phyloP scores from a whole-genome alignment of 192 early-diverging fungal species.

The Phycomyces blakesleeanus region DNA sequence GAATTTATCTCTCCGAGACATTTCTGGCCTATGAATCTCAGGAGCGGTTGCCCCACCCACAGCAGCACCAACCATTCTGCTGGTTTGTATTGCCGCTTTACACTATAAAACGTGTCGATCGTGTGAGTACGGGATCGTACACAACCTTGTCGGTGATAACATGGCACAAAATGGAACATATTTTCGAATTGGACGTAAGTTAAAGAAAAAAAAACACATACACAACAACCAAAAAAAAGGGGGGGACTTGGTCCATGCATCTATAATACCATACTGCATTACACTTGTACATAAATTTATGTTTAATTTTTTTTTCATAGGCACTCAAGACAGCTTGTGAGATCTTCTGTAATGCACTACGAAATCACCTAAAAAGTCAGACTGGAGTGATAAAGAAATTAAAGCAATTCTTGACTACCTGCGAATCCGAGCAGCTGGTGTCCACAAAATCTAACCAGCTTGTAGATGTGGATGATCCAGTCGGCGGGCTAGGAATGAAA shows the following conservation, averaged over 20 bases:
- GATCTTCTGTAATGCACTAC: slow-evolving; percentile 76
- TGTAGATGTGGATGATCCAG: slow-evolving; percentile 4
- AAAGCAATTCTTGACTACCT: slow-evolving; percentile 74
- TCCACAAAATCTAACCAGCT: slow-evolving; percentile 40
- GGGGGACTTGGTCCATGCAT: background rate
- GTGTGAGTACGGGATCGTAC: slow-evolving; percentile 61
- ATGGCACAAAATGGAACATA: slow-evolving; percentile 88
- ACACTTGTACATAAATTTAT: background rate
- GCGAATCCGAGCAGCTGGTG: slow-evolving; percentile 77
- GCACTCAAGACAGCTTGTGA: slow-evolving; percentile 64
- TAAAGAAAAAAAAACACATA: no score
- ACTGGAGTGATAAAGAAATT: slow-evolving; percentile 74
- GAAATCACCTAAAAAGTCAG: slow-evolving; percentile 66
- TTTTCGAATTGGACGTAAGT: slow-evolving; percentile 64
- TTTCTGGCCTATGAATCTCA: slow-evolving; percentile 81
- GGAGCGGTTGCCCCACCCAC: slow-evolving; percentile 49
- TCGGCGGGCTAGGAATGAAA: slow-evolving; percentile 64
- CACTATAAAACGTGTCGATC: slow-evolving; percentile 89
- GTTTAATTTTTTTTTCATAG: slow-evolving; percentile 20
- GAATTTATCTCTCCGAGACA: slow-evolving; percentile 80
- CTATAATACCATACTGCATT: no score
- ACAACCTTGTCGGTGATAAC: slow-evolving; percentile 80
- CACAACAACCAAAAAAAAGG: no score
- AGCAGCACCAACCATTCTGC: slow-evolving; percentile 48
- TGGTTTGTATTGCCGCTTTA: slow-evolving; percentile 82